Base-by-base conservation (phyloP, 305 asterid genomes). In the Fraxinus albicans region DNA sequence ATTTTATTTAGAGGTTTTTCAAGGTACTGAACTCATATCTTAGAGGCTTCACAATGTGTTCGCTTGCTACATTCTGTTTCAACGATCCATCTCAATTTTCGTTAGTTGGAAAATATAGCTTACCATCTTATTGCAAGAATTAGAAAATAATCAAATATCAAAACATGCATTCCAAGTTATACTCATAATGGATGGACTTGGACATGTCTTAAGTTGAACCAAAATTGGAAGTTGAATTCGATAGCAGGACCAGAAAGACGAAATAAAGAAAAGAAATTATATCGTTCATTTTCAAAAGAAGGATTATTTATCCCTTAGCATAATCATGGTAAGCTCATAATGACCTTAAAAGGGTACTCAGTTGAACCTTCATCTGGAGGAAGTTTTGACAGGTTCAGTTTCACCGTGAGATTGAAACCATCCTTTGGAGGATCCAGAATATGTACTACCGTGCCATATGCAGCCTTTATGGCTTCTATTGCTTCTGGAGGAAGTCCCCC, bases 351-450 rank as follows among this genome's bases (percentile, higher is more conserved):
- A 88, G 83, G 86, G 84, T 86, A 92, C 95, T 88, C 93, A 88
- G 73, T 90, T 87, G 88, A 91, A 95, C 98, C 98, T 94, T 93
- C 99, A 91, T 93, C 93, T 82, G 94, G 93, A 82, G 98, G 98
- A 87, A 95, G 97, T 90, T 94, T 94, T 85, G 97, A 91, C 86
- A 93, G 90, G 90, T 91, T 95, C 84, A 95, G 87, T 87, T 95
- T 95, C 90, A 95, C 82, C 8, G 99, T 95, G 84, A 95, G 98
- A 87, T 93, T 92, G 87, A 92, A 95, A 85, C 98, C 97, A 90
- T 95, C 99, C 89, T 92, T 93, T 50, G 99, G 98, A 60, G 98
- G 99, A 90, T 95, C 99, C 80, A 94, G 99, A 88, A 95, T 93
- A 81, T 94, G 99, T 82, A 94, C 88, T 83, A 92, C 89, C 50